Conservation (phyloP, 2,329 filamentous ascomycete species). For the Phialocephala sp. region DNA sequence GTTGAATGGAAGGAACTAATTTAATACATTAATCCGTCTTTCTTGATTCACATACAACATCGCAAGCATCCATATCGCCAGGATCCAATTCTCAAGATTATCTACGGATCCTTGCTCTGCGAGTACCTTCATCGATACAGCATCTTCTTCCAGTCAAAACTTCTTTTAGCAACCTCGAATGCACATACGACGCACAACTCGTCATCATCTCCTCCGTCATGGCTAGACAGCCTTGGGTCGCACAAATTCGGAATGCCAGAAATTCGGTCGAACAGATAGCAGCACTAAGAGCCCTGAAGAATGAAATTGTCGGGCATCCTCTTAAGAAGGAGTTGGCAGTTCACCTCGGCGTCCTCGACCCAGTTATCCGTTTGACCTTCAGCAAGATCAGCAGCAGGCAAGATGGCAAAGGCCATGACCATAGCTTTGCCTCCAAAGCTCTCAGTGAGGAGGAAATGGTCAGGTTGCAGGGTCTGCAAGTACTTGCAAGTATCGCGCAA, state of each 20-base stretch:
- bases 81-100: not conserved
- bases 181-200: slow-evolving; percentile 12
- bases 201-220: slow-evolving; percentile 23
- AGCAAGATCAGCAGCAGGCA: slow-evolving; percentile 47
- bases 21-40: not conserved
- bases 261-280: slow-evolving; percentile 58
- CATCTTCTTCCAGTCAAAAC: not conserved
- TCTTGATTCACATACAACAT: not conserved
- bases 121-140: not conserved
- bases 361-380: slow-evolving; percentile 60
- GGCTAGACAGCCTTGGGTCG: slow-evolving; percentile 55
- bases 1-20: not conserved
- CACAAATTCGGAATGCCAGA: slow-evolving; percentile 61
- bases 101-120: not conserved
- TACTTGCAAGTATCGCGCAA: slow-evolving; percentile 84
- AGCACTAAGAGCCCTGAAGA: slow-evolving; percentile 78
- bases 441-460: slow-evolving; percentile 69
- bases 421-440: slow-evolving; percentile 45
- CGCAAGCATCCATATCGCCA: not conserved
- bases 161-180: slow-evolving; percentile 11
- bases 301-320: slow-evolving; percentile 86
- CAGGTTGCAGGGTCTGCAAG: slow-evolving; percentile 78
- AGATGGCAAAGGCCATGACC: slow-evolving; percentile 54
- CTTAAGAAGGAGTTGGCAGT: slow-evolving; percentile 86
- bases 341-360: slow-evolving; percentile 68